phyloP scores from a whole-genome alignment of 73 alveolate species.

The Paramecium caudatum region DNA sequence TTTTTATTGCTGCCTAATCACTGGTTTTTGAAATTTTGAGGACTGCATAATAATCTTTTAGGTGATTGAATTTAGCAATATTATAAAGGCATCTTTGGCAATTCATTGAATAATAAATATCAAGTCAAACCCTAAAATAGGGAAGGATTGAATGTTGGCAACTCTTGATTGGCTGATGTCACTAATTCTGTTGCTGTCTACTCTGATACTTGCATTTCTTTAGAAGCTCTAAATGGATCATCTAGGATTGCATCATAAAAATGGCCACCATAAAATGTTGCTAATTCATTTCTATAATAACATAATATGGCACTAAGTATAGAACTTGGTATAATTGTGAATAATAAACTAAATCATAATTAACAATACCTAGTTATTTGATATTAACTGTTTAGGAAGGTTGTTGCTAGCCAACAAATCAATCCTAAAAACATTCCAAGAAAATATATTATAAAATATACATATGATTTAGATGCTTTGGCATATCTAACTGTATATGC shows the following conservation, averaged over 20 bases:
- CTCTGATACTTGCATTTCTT: not conserved
- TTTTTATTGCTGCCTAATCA: conserved; percentile 77
- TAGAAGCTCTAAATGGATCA: conserved; percentile 16
- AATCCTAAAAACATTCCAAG: conserved; percentile 40
- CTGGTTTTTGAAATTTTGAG: conserved; percentile 85
- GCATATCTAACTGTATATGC: conserved; percentile 60
- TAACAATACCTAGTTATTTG: conserved; percentile 1
- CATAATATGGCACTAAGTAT: not conserved
- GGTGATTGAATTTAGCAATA: conserved; percentile 40
- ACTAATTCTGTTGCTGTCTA: not conserved
- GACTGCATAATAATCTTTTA: conserved; percentile 87
- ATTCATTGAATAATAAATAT: not conserved
- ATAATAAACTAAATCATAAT: not conserved
- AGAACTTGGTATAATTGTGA: conserved; percentile 20
- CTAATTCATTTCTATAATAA: conserved; percentile 27
- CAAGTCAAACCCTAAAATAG: not conserved
- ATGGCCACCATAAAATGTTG: not conserved
- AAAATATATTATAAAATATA: conserved; percentile 28
- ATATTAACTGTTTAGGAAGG: conserved; percentile 30
- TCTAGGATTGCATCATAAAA: conserved; percentile 21
- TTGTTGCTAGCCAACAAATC: conserved; percentile 28
- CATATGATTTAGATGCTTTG: not conserved
- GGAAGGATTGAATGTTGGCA: not conserved
- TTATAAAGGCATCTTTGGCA: not conserved
- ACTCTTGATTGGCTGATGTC: not conserved